These are phyloP conservation scores for Diospyros kaki DNA, from an alignment of 148 eudicot genomes.

Conservation along the genomic window DNA sequence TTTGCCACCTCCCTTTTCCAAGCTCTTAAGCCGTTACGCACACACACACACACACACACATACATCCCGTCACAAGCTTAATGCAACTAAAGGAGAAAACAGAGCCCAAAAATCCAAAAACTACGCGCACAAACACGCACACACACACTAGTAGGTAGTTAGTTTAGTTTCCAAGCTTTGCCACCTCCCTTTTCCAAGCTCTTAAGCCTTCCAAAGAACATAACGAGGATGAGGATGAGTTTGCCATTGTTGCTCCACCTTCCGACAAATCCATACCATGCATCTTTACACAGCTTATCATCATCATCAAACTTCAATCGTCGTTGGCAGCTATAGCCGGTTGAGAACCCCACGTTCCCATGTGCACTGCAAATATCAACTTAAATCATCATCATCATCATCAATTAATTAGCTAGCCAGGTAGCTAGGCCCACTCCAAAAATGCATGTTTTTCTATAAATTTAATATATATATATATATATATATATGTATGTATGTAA, in stretches of 20 bases:
- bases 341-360: slow-evolving; percentile 77
- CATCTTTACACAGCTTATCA: slow-evolving; percentile 29
- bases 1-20: slow-evolving; percentile 49
- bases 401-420: too few relatives aligned
- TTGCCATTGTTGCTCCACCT: slow-evolving; percentile 63
- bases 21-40: slow-evolving; percentile 71
- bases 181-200: slow-evolving; percentile 58
- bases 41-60: too few relatives aligned
- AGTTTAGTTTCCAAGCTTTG: slow-evolving; percentile 42
- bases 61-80: too few relatives aligned
- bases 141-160: not conserved
- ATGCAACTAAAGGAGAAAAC: too few relatives aligned
- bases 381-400: not conserved
- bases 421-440: too few relatives aligned
- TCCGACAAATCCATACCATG: slow-evolving; percentile 56
- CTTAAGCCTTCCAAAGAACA: slow-evolving; percentile 77
- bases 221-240: slow-evolving; percentile 47
- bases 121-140: too few relatives aligned
- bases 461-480: too few relatives aligned
- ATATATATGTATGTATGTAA: not conserved
- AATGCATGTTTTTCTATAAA: too few relatives aligned
- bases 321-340: slow-evolving; percentile 59
- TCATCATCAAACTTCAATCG: slow-evolving; percentile 30
- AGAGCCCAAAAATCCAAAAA: too few relatives aligned
- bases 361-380: slow-evolving; percentile 44